A percentile compares a stretch with the other conserved stretches of the same genome.
phyloP scores from a whole-genome alignment of 306 rosid species.

The cucumber (Cucumis sativus) region DNA sequence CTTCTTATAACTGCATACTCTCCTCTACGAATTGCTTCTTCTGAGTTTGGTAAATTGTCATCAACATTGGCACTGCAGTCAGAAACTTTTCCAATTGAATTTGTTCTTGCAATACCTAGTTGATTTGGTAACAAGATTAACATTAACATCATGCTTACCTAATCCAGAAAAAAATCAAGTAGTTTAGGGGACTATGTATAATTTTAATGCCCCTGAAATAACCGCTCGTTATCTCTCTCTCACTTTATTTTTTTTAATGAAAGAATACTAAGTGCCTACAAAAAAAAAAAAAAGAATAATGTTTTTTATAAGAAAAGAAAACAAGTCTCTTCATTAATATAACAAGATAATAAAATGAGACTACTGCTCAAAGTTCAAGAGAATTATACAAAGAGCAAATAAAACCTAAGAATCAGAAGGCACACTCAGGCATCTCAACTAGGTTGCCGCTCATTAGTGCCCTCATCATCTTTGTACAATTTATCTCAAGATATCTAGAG shows the following conservation, averaged over 20 bases:
- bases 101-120: slow-evolving; percentile 69
- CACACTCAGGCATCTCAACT: too few species aligned
- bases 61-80: slow-evolving; percentile 35
- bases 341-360: too few species aligned
- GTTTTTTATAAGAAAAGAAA: not conserved
- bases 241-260: too few species aligned
- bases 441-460: too few species aligned
- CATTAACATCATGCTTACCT: not conserved
- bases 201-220: not conserved
- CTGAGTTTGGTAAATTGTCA: slow-evolving; percentile 57
- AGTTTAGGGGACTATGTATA: not conserved
- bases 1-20: slow-evolving; percentile 86
- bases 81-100: slow-evolving; percentile 61
- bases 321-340: too few species aligned
- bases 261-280: not conserved
- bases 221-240: not conserved
- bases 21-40: slow-evolving; percentile 84
- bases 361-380: too few species aligned
- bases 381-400: too few species aligned
- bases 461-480: too few species aligned
- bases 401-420: too few species aligned
- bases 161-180: not conserved
- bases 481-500: too few species aligned
- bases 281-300: not conserved
- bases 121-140: slow-evolving; percentile 12